phyloP scores from a whole-genome alignment of 805 yeast genomes.

The Yarrowia deformans region DNA sequence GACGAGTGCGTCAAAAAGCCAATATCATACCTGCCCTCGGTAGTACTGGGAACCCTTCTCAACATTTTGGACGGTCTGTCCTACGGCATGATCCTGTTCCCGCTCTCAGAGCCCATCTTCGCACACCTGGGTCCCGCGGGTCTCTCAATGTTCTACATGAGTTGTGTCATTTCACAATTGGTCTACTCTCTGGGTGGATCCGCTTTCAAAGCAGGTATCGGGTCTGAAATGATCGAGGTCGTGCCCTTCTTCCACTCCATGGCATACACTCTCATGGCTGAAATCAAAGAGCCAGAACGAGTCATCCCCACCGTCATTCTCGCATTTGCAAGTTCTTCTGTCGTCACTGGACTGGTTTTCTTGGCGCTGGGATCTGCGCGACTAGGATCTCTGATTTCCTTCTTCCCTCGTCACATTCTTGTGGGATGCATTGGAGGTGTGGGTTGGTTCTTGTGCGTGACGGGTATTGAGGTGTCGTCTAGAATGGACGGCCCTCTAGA shows the following conservation, averaged over 20 bases:
- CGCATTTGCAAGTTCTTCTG: slow-evolving; percentile 80
- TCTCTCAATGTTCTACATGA: slow-evolving; percentile 89
- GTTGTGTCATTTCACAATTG: slow-evolving; percentile 87
- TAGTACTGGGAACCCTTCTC: slow-evolving; percentile 79
- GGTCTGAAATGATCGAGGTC: slow-evolving; percentile 98
- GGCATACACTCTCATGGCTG: slow-evolving; percentile 74
- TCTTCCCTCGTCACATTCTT: slow-evolving; percentile 93
- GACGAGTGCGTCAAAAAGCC: slow-evolving; percentile 49
- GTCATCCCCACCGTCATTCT: slow-evolving; percentile 86
- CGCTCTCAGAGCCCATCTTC: slow-evolving; percentile 81
- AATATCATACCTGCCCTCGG: slow-evolving; percentile 71
- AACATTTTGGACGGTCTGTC: slow-evolving; percentile 93
- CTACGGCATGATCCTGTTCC: slow-evolving; percentile 97
- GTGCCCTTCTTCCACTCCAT: slow-evolving; percentile 97
- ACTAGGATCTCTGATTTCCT: slow-evolving; percentile 87
- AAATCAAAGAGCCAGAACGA: slow-evolving; percentile 56
- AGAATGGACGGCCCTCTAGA: slow-evolving; percentile 75
- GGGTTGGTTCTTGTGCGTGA: slow-evolving; percentile 87
- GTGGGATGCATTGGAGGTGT: slow-evolving; percentile 99
- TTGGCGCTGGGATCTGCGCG: slow-evolving; percentile 75
- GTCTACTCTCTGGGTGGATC: slow-evolving; percentile 91
- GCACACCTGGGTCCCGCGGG: slow-evolving; percentile 86
- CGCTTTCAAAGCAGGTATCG: slow-evolving; percentile 87
- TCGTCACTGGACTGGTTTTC: slow-evolving; percentile 87
- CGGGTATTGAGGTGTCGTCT: slow-evolving; percentile 92